Base-by-base conservation (phyloP, 2,329 filamentous ascomycete species). In the Pseudophaeomoniella oleicola region DNA sequence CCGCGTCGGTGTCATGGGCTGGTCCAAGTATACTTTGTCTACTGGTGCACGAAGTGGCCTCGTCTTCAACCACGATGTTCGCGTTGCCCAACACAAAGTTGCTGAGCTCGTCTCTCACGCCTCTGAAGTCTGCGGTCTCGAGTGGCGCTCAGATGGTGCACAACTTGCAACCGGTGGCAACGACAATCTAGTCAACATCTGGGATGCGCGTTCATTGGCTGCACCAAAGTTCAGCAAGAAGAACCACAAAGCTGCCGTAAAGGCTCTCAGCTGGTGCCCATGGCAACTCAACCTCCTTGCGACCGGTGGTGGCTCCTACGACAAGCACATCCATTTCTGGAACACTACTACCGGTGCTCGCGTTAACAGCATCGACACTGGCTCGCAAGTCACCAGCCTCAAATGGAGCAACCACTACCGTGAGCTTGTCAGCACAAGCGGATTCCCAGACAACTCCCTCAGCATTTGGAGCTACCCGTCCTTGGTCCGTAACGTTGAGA, bases 391-490 rank as follows among this genome's bases (percentile, higher is more conserved):
- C 39, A 98, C 90, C 47, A 90, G 82, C 50, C 75, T 98, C 39
- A 80, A 86, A 51, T 98, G 90, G 90, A 93, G 84, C 71, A 85
- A 86, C 43, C 80, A 85, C 62, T 93, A 96, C 72, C 87, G 90
- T 48, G 90, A 98, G 71, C 90, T 98, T 51, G 87, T 96, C 55
- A 93, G 83, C 69, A 93, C 86, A 27, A 90, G 85, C 54, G 90
- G 90, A 39, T 96, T 96, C 69, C 90, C 90, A n/a, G 88, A 96
- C 66, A 98, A 98, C 72, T 92, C 85, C 27, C 72, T 98, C 48
- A 94, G 84, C 69, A 93, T 98, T 67, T 98, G 90, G 90, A 93
- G 83, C 69, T 98, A 98, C 64, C 90, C 90, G 6, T 90, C 86
- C 13, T 71, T 96, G 35, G 90, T 96, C 45, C 90, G 92, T 66